A percentile compares a stretch with the other conserved stretches of the same genome.
phyloP scores from a whole-genome alignment of 768 basidiomycete genomes.

The Aureoboletus auriporus region DNA sequence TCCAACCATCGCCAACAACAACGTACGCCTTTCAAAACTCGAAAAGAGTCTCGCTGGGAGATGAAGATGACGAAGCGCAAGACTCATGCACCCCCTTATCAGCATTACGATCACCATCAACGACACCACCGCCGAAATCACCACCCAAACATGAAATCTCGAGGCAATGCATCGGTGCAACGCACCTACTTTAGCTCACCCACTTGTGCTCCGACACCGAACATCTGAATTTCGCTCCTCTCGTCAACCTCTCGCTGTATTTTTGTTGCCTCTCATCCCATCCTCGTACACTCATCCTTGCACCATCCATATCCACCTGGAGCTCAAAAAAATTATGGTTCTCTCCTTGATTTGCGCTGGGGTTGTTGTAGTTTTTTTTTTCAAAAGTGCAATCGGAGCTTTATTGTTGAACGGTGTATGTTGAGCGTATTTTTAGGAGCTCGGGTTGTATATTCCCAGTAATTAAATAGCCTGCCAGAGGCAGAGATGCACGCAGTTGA shows the following conservation, averaged over 20 bases:
- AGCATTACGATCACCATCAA: constrained; percentile 41
- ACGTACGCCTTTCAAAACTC: constrained; percentile 43
- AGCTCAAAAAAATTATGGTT: neutral
- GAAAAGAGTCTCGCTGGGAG: constrained; percentile 65
- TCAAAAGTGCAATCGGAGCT: constrained; percentile 7
- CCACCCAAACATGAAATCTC: constrained; percentile 62
- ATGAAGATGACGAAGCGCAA: constrained; percentile 64
- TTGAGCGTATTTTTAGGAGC: neutral
- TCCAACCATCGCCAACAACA: constrained; percentile 36
- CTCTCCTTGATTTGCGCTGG: neutral
- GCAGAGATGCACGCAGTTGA: no score
- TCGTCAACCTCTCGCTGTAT: constrained; percentile 14
- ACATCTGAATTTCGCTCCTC: constrained; percentile 18
- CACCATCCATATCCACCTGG: constrained; percentile 7
- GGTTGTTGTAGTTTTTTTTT: constrained; percentile 5
- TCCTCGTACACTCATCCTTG: neutral
- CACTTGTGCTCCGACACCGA: constrained; percentile 24
- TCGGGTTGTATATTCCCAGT: neutral
- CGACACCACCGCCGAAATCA: constrained; percentile 53
- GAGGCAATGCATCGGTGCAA: constrained; percentile 54
- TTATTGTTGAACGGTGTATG: constrained; percentile 18
- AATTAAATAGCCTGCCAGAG: no score
- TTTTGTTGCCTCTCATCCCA: constrained; percentile 10
- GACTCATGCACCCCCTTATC: constrained; percentile 39
- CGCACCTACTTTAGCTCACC: constrained; percentile 39